Evolutionary conservation across 305 asterid species (phyloP).

Genomic region (Petunia hybrid): DNA sequence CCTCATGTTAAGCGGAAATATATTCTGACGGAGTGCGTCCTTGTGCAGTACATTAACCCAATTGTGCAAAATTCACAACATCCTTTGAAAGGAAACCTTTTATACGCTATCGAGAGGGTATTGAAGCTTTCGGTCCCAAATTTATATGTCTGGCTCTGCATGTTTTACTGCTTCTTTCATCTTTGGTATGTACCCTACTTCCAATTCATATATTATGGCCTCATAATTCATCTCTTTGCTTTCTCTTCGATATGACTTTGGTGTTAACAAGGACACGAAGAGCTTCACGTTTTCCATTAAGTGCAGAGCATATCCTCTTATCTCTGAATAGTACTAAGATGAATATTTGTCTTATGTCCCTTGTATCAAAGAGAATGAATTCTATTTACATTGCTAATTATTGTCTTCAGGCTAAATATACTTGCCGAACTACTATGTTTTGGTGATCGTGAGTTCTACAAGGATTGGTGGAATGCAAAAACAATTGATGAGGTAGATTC

Average conservation of each 20-base stretch:
- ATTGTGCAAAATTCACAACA: conserved; percentile 93
- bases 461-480: conserved; percentile 99
- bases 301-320: background rate
- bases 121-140: conserved; percentile 98
- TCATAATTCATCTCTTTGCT: conserved; percentile 5
- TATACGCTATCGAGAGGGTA: conserved; percentile 93
- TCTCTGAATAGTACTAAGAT: conserved; percentile 3
- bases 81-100: conserved; percentile 89
- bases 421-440: conserved; percentile 93
- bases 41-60: conserved; percentile 94
- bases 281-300: background rate
- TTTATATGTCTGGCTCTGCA: conserved; percentile 99
- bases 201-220: conserved; percentile 11
- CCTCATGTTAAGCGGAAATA: conserved; percentile 23
- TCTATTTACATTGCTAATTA: background rate
- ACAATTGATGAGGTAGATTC: conserved; percentile 89
- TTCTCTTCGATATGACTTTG: background rate
- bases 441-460: conserved; percentile 99
- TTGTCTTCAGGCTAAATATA: conserved; percentile 75
- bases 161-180: conserved; percentile 95
- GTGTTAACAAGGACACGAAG: conserved; percentile 20
- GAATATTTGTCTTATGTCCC: conserved; percentile 18
- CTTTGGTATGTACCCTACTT: conserved; percentile 78
- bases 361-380: conserved; percentile 17
- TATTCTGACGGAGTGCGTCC: conserved; percentile 43